Evolutionary conservation across 2,329 filamentous ascomycete species (phyloP), one percentile per base, ranked within the genome.

Genomic region (Calonectria multiphialidica): DNA sequence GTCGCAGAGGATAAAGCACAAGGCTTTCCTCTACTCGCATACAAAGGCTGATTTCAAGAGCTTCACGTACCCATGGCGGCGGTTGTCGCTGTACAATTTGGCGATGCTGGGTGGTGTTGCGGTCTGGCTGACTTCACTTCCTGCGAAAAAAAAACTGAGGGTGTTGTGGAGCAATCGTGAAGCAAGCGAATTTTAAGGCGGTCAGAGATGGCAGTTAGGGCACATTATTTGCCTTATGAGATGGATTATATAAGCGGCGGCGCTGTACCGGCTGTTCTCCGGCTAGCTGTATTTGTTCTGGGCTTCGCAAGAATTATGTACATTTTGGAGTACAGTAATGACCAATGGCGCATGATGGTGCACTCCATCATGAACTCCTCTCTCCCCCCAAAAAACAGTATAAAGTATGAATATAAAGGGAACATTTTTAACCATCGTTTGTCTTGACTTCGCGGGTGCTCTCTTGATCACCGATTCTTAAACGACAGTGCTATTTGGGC

Each of bases 21-120:
- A 62, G 49, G 71, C 53, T 35, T 65, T 53, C 79, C 81, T 83
- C 87, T 87, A 88, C 87, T 88, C 86, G 87, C 87, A 88, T 83
- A 88, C 87, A 82, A 77, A 81, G 83, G 83, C 83, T 84, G 81
- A 82, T 75, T 75, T 79, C 77, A 68, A 75, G 75, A 77, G 79
- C 83, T 88, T 84, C 82, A 89, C 89, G 87, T 91, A 91, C 89
- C 89, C 89, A 91, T 91, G 86, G 86, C 90, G 87, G 85, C 87
- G 88, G 81, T 83, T 79, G 81, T 80, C 80, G 81, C 75, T 81
- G 80, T 78, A 72, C 83, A 81, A 82, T 82, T 86, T 83, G 83
- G 81, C 82, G 85, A 82, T 83, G 76, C 74, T 78, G 77, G 77
- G 71, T 79, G 78, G 78, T 82, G 76, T 76, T 81, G 81, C 72